Evolutionary conservation across 148 eudicot genomes (phyloP), one percentile per base, ranked within the genome.

Genomic region (Vaccinium macrocarpon): DNA sequence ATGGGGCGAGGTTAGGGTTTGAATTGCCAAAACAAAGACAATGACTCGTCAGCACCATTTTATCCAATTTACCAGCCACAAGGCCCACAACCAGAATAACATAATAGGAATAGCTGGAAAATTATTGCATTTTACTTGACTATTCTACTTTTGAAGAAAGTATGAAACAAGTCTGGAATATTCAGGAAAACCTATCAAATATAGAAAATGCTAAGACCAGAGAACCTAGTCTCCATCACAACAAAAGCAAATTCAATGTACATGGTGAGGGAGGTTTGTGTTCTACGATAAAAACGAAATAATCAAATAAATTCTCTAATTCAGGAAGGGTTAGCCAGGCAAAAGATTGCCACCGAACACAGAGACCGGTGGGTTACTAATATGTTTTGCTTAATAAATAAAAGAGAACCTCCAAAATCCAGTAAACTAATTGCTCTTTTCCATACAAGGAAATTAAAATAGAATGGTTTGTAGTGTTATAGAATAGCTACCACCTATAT

Each of bases 351-450:
- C 13, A 19, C 7, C 11, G 11, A 48, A 76, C 49, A 23, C 29
- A 10, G 29, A 50, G 62, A 79, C 78, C 10, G 1, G 52, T 48
- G 4, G 49, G 76, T 72, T 8, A 72, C 35, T 72, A 38, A 42
- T 48, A 48, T 75, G 27, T 75, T 53, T 7, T 5, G 76, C 49
- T 29, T 15, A 14, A 29, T 29, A 71, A 32, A 72, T 15, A 72
- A 72, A 38, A 72, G 48, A 10, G 55, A 75, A 48, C 29, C 79
- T 48, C 55, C 51, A 76, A 46, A 76, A 76, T 76, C 53, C 48
- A 76, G 79, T 27, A 21, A 76, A 76, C n/a, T 76, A n/a, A 76
- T 42, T 76, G 1, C 79, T 38, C 4, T 74, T 74, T 74, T 42
- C 49, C 4, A 6, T 74, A 42, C 8, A 1, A 74, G 78, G 78